Evolutionary conservation across 176 grass and related monocot genomes (phyloP), one percentile per base, ranked within the genome.

Genomic region (Carex kokanica): DNA sequence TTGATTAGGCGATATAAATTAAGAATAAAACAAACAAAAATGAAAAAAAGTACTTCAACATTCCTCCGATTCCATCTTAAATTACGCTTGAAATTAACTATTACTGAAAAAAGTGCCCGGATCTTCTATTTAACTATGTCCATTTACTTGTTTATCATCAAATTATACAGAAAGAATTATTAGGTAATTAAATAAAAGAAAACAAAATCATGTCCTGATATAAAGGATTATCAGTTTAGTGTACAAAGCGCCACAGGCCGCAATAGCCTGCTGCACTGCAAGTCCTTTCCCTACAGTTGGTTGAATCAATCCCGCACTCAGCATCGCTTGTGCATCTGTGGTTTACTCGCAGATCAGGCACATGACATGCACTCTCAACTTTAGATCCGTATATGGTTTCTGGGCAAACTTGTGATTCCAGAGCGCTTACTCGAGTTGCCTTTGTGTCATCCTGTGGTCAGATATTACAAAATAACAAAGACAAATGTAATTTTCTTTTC

Each of bases 241-340:
- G 73, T 63, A 88, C 18, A 27, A 81, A 80, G 18, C 86, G 82
- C 96, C 96, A 95, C 63, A 93, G 85, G 54, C 96, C 88, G 34
- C 93, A 95, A 83, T 91, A 95, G 6, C 96, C 93, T 83, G 89
- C 96, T 86, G 88, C 89, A 79, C 96, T 93, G 77, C 96, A 99
- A 82, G 85, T 93, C 81, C 96, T 93, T 74, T 86, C 89, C 83
- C 73, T 93, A 83, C 96, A 99, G 64, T 82, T 88, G 18, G 77
- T 85, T 38, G 96, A 90, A 59, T 99, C 96, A 45, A 90, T 86
- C 16, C 96, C 96, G 81, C 96, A 92, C 16, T 93, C 96, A 10
- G 90, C 88, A 53, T 95, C 83, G 51, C 64, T 80, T 49, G 85
- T 86, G 83, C 96, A 95, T 91, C 64, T 85, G 85, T 95, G 87